Base-by-base conservation (phyloP, 2,329 filamentous ascomycete genomes). In the Scleromitrula shiraiana region DNA sequence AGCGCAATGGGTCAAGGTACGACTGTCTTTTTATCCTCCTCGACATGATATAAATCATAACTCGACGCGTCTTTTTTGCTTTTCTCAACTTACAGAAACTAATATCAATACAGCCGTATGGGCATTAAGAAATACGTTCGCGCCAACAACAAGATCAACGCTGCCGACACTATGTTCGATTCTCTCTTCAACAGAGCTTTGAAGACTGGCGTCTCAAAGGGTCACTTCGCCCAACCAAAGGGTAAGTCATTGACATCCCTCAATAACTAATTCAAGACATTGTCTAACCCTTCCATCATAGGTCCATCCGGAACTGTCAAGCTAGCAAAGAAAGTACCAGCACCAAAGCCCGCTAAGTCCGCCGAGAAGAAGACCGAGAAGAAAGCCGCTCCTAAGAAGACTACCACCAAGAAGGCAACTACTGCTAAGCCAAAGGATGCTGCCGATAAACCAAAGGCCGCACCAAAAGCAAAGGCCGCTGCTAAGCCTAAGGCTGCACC, bases 61-160 rank as follows among this genome's bases (percentile, higher is more conserved):
- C 29, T 53, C 50, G 46, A 61, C 58, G 59, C 57, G 57, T 59
- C 53, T n/a, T 49, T 54, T 46, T 48, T 52, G n/a, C 51, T 29
- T 15, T 20, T 30, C 29, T 38, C 29, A n/a, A 36, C 7, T 24
- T 26, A n/a, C n/a, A 17, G 8, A 42, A 37, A 50, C 55, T 61
- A 51, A 53, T 53, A 51, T 52, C 33, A 44, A 33, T 32, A 40
- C 47, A 67, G 65, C 59, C 83, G 83, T 64, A 79, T 83, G 68
- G 78, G 80, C 48, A 76, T 86, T 66, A 85, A 85, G 76, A 86
- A 86, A 67, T 86, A 86, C 66, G 79, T 87, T 58, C 74, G 75
- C 65, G 75, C 77, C 64, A 86, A 85, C 77, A 85, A 85, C 73
- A 77, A 77, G 62, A 71, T 82, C 60, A 71, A 69, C 56, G 70